Conservation (phyloP, 2,329 filamentous ascomycete genomes). For the Colletotrichum musicola region DNA sequence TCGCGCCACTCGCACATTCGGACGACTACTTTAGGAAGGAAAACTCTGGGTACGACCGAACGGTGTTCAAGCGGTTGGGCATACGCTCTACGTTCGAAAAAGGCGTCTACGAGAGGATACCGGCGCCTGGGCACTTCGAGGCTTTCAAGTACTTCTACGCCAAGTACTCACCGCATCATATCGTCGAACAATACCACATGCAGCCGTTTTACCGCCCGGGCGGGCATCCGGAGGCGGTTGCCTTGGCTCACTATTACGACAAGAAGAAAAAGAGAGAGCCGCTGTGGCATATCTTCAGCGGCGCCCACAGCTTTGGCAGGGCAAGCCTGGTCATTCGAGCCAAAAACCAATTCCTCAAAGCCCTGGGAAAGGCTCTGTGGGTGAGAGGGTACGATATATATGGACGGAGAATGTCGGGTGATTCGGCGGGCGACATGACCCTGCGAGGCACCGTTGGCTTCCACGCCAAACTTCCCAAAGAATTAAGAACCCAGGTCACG, state of each 20-base stretch:
- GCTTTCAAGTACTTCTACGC: neutral
- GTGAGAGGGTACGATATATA: constrained; percentile 19
- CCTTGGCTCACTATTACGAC: constrained; percentile 5
- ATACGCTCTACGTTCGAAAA: neutral
- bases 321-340: constrained; percentile 19
- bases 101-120: neutral
- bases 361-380: constrained; percentile 11
- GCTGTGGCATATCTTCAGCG: constrained; percentile 18
- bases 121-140: neutral
- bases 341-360: neutral
- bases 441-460: constrained; percentile 19
- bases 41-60: no score
- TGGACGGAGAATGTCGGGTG: constrained; percentile 7
- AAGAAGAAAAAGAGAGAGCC: constrained; percentile 19
- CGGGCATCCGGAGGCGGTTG: constrained; percentile 14
- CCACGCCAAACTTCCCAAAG: neutral
- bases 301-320: neutral
- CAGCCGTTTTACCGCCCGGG: neutral
- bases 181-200: constrained; percentile 15
- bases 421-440: neutral
- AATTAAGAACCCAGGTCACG: constrained; percentile 3
- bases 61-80: no score
- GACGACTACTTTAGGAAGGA: no score
- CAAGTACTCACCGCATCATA: constrained; percentile 11
- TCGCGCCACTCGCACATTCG: no score